phyloP scores from a whole-genome alignment of 2,329 filamentous ascomycete genomes.

The Macrophomina phaseolina region DNA sequence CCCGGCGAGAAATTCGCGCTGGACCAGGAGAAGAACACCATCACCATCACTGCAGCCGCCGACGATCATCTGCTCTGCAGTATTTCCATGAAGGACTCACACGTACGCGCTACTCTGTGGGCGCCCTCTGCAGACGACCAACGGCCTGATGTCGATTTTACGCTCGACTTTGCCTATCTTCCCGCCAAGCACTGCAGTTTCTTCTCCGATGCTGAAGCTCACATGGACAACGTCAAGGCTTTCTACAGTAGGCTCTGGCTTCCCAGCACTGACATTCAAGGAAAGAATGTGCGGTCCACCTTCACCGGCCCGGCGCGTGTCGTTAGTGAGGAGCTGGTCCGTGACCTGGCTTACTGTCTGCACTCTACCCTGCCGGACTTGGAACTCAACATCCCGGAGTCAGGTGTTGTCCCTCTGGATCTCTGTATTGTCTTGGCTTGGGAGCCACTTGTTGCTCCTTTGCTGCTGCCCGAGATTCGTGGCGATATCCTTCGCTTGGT shows the following conservation, averaged over 20 bases:
- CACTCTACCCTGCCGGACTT: neutral
- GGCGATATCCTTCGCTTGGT: constrained; percentile 33
- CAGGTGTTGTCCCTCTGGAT: constrained; percentile 30
- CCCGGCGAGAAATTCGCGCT: neutral
- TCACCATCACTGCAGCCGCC: neutral
- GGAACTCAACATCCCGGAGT: neutral
- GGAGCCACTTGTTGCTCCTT: constrained; percentile 33
- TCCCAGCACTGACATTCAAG: neutral
- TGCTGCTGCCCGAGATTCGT: constrained; percentile 18
- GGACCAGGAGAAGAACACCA: neutral
- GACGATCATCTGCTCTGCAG: neutral
- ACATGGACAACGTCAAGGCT: neutral
- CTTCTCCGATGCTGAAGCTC: neutral
- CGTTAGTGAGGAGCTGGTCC: neutral
- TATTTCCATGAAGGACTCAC: neutral
- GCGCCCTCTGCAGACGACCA: neutral
- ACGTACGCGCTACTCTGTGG: neutral
- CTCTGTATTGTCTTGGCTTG: constrained; percentile 50
- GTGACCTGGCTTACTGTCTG: neutral
- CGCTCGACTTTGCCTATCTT: neutral
- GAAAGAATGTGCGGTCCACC: neutral
- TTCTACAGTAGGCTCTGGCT: neutral
- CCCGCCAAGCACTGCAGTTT: constrained; percentile 3
- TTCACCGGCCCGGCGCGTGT: neutral
- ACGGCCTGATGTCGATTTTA: neutral